These are phyloP conservation scores for Stipa capillata DNA, from an alignment of 176 grass and related monocot species.

Conservation along the genomic window DNA sequence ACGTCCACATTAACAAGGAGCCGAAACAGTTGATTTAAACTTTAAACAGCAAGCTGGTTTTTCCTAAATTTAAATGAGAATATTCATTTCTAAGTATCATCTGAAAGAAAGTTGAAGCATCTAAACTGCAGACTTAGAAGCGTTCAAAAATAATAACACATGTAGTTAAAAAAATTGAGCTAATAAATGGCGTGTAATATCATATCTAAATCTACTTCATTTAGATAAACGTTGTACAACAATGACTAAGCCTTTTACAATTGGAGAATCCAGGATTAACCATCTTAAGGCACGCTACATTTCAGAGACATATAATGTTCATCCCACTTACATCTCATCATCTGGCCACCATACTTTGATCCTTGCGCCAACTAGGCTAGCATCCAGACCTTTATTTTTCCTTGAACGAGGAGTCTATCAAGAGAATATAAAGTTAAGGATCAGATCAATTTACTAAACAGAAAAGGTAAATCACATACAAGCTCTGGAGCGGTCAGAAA, in stretches of 20 bases:
- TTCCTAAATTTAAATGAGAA: neutral
- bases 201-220: neutral
- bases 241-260: neutral
- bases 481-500: neutral
- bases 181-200: neutral
- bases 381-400: constrained; percentile 59
- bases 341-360: constrained; percentile 99
- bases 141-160: neutral
- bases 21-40: neutral
- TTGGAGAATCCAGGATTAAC: neutral
- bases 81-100: neutral
- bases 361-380: constrained; percentile 51
- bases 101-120: neutral
- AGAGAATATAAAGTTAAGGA: constrained; percentile 7
- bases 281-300: neutral
- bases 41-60: neutral
- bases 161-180: neutral
- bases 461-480: neutral
- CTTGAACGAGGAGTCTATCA: constrained; percentile 44
- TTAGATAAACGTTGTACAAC: neutral
- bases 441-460: constrained; percentile 9
- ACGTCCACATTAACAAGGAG: neutral
- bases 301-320: neutral
- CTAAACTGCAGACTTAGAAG: neutral
- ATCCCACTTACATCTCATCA: constrained; percentile 68